These are phyloP conservation scores for Cocos nucifera DNA, from an alignment of 176 grass and related monocot genomes.

Conservation along the genomic window DNA sequence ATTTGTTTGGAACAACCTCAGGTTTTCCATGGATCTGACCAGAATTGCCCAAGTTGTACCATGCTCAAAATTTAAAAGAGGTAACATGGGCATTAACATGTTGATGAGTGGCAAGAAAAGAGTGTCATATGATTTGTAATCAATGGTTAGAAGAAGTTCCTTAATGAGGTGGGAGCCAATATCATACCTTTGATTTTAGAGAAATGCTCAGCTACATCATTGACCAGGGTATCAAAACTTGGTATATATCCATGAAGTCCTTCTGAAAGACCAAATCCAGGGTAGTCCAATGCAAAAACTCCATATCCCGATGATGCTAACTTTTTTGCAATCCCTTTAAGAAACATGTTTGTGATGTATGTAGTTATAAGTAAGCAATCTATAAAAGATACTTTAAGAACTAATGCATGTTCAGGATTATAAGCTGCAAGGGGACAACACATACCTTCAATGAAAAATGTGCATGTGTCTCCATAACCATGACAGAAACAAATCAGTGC, in stretches of 20 bases:
- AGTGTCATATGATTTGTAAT: neutral
- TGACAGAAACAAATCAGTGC: constrained; percentile 91
- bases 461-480: constrained; percentile 92
- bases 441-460: constrained; percentile 96
- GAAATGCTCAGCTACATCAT: constrained; percentile 69
- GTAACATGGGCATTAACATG: too few species aligned
- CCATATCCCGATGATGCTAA: constrained; percentile 78
- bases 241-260: constrained; percentile 97
- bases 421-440: constrained; percentile 9
- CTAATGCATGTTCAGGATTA: too few species aligned
- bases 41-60: too few species aligned
- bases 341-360: neutral
- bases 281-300: constrained; percentile 89
- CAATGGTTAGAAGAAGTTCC: neutral
- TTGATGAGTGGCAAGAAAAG: too few species aligned
- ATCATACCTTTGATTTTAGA: constrained; percentile 71
- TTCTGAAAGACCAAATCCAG: constrained; percentile 92
- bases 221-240: constrained; percentile 61
- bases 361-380: too few species aligned
- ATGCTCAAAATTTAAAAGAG: too few species aligned
- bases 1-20: too few species aligned
- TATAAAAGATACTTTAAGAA: too few species aligned
- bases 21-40: too few species aligned
- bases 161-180: neutral
- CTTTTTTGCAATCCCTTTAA: constrained; percentile 72